phyloP scores from a whole-genome alignment of 345 rosid species.

The Pelargonium nanum region DNA sequence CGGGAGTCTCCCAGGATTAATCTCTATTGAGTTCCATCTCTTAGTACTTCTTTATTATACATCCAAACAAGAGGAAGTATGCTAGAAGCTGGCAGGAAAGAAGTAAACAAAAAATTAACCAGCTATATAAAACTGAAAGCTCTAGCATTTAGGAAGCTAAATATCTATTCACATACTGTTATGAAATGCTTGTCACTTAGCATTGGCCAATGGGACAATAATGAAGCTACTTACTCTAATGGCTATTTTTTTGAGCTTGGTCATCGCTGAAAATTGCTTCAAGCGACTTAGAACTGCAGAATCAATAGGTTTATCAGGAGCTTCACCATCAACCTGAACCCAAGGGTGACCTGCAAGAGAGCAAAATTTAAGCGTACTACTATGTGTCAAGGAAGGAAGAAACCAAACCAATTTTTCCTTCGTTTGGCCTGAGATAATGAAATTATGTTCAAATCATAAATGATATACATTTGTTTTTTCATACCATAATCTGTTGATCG shows the following conservation, averaged over 20 bases:
- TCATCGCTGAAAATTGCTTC: slow-evolving; percentile 93
- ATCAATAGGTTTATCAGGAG: slow-evolving; percentile 93
- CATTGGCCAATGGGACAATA: background rate
- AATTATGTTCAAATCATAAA: background rate
- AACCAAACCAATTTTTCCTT: background rate
- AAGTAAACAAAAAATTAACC: background rate
- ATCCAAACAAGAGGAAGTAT: background rate
- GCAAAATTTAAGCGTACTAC: slow-evolving; percentile 3
- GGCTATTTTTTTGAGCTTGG: slow-evolving; percentile 91
- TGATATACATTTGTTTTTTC: too few relatives aligned
- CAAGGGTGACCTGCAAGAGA: slow-evolving; percentile 78
- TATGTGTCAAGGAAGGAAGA: background rate
- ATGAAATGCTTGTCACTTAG: background rate
- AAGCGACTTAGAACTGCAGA: slow-evolving; percentile 79
- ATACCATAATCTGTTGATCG: too few relatives aligned
- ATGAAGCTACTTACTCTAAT: slow-evolving; percentile 44
- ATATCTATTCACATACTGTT: background rate
- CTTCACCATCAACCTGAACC: slow-evolving; percentile 74
- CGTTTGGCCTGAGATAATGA: background rate
- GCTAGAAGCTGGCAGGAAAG: background rate
- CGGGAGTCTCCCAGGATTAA: too few relatives aligned
- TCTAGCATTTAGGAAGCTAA: background rate
- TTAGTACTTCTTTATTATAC: too few relatives aligned
- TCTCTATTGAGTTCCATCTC: too few relatives aligned
- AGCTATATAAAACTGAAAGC: background rate